A percentile compares a stretch with the other conserved stretches of the same genome.
These are phyloP conservation scores for Eucalyptus erythrocorys DNA, from an alignment of 345 rosid species.

Conservation along the genomic window DNA sequence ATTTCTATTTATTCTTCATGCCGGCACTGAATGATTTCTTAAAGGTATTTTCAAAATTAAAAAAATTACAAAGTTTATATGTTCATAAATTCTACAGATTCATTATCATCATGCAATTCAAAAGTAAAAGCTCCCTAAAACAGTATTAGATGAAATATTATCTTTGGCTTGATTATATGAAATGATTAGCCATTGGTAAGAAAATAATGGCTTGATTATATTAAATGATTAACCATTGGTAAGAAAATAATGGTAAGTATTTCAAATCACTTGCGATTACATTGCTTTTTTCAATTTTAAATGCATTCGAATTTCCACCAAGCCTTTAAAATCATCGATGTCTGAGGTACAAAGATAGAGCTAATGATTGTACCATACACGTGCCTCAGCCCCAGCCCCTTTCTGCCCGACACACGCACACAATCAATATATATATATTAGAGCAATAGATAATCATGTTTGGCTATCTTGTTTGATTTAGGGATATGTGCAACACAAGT, in stretches of 20 bases:
- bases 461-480: not conserved
- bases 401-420: not conserved
- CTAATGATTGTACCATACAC: not conserved
- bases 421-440: too few relatives aligned
- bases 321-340: not conserved
- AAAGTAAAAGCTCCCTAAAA: not conserved
- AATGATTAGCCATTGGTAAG: not conserved
- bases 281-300: not conserved
- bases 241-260: not conserved
- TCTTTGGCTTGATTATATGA: not conserved
- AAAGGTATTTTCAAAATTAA: not conserved
- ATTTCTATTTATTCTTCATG: too few relatives aligned
- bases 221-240: not conserved
- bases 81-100: not conserved
- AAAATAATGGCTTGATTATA: not conserved
- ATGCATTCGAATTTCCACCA: not conserved
- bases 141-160: not conserved
- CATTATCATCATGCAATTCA: not conserved
- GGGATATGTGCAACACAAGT: too few relatives aligned
- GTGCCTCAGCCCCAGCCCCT: not conserved
- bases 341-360: not conserved
- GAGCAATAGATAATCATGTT: not conserved
- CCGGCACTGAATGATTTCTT: not conserved
- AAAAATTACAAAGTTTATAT: not conserved
- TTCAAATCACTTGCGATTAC: not conserved